These are phyloP conservation scores for Penicillium mononematosum DNA, from an alignment of 495 filamentous ascomycete species.

Conservation along the genomic window DNA sequence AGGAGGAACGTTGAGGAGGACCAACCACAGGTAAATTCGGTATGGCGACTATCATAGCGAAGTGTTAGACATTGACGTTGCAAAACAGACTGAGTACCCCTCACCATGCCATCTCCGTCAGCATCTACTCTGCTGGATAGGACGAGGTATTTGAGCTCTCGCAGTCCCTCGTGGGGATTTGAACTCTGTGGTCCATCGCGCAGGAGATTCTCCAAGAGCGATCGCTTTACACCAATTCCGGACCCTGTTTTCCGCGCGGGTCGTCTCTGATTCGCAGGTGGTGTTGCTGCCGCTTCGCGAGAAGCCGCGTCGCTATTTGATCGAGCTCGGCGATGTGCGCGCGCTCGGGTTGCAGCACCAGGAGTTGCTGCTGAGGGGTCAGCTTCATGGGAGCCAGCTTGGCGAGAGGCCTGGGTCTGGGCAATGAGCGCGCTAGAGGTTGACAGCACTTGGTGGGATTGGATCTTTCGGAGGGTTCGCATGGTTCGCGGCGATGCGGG, in stretches of 20 bases:
- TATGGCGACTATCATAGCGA: slow-evolving; percentile 67
- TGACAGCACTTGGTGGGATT: slow-evolving; percentile 52
- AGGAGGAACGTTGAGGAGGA: slow-evolving; percentile 81
- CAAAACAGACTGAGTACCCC: neutral
- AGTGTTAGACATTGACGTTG: slow-evolving; percentile 12
- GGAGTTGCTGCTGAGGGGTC: slow-evolving; percentile 24
- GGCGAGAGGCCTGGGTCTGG: slow-evolving; percentile 42
- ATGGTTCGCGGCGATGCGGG: slow-evolving; percentile 49
- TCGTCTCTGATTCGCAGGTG: slow-evolving; percentile 42
- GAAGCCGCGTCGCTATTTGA: slow-evolving; percentile 70
- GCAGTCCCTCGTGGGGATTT: slow-evolving; percentile 63
- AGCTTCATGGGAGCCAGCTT: slow-evolving; percentile 22
- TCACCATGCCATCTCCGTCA: slow-evolving; percentile 88
- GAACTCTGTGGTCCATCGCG: slow-evolving; percentile 72
- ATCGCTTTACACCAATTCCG: slow-evolving; percentile 57
- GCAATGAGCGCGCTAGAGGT: slow-evolving; percentile 31
- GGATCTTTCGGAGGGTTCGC: slow-evolving; percentile 52
- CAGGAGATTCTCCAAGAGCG: slow-evolving; percentile 60
- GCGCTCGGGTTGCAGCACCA: slow-evolving; percentile 26
- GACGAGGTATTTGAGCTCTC: slow-evolving; percentile 73
- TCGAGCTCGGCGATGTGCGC: slow-evolving; percentile 55
- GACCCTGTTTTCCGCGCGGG: slow-evolving; percentile 55
- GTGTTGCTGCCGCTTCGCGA: slow-evolving; percentile 38
- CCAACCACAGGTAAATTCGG: slow-evolving; percentile 93
- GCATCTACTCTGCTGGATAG: slow-evolving; percentile 76